phyloP scores from a whole-genome alignment of 371 early-diverging fungal genomes.

The Parasitella parasitica region DNA sequence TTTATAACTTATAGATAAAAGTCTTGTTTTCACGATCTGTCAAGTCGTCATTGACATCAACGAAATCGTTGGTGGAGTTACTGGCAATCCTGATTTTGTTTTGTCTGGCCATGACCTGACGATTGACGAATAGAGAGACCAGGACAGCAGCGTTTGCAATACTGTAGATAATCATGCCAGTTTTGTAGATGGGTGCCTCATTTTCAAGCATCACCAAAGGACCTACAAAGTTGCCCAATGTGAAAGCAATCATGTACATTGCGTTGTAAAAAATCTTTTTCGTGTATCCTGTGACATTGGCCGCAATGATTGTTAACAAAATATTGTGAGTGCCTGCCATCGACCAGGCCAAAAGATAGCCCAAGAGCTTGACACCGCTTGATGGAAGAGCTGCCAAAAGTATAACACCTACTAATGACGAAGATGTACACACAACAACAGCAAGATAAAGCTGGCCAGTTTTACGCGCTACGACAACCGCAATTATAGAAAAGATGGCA shows the following conservation, averaged over 20 bases:
- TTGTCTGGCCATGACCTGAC: constrained; percentile 17
- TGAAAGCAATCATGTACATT: constrained; percentile 25
- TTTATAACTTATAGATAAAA: constrained; percentile 21
- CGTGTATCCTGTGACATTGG: constrained; percentile 42
- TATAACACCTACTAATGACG: constrained; percentile 28
- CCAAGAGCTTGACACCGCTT: constrained; percentile 28
- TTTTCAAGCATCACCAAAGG: constrained; percentile 31
- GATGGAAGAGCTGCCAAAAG: constrained; percentile 26
- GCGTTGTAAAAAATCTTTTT: constrained; percentile 42
- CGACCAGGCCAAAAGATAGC: constrained; percentile 29
- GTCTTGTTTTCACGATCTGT: constrained; percentile 26
- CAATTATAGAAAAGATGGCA: constrained; percentile 16
- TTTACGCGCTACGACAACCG: constrained; percentile 17
- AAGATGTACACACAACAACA: constrained; percentile 13
- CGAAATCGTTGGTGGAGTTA: neutral
- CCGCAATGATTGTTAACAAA: constrained; percentile 23
- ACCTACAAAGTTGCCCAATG: constrained; percentile 36
- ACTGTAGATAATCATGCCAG: constrained; percentile 31
- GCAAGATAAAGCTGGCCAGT: constrained; percentile 18
- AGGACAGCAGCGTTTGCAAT: constrained; percentile 27
- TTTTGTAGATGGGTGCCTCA: constrained; percentile 30
- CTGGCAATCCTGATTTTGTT: constrained; percentile 22
- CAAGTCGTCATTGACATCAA: constrained; percentile 18
- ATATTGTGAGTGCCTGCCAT: constrained; percentile 27
- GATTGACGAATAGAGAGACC: constrained; percentile 22